These are phyloP conservation scores for Cordyceps militaris DNA, from an alignment of 2,329 filamentous ascomycete species.

Conservation along the genomic window DNA sequence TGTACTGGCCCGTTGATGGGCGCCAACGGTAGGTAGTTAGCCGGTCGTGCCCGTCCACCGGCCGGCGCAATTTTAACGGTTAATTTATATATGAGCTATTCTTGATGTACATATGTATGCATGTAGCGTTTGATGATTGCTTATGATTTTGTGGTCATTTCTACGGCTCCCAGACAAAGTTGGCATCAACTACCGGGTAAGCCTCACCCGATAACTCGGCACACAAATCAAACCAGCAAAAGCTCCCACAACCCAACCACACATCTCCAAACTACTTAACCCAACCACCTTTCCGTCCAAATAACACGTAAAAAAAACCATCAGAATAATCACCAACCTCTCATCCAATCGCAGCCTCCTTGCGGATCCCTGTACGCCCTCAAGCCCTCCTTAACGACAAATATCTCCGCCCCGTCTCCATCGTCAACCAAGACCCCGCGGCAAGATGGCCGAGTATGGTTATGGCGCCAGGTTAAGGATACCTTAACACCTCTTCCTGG, in stretches of 20 bases:
- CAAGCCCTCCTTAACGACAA: not conserved
- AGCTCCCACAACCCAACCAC: not conserved
- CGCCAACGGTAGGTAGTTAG: not conserved
- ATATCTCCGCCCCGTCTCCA: constrained; percentile 7
- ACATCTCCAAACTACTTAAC: not conserved
- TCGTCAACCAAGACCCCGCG: constrained; percentile 10
- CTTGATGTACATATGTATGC: too few relatives aligned
- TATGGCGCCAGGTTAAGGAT: constrained; percentile 31
- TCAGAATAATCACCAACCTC: too few relatives aligned
- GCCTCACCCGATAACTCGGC: not conserved
- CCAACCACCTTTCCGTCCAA: too few relatives aligned
- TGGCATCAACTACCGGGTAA: not conserved
- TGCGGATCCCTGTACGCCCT: not conserved
- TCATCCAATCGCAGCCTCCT: too few relatives aligned
- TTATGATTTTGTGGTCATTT: too few relatives aligned
- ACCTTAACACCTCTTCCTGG: constrained; percentile 26
- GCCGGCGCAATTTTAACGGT: not conserved
- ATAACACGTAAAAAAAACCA: too few relatives aligned
- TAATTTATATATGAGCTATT: not conserved
- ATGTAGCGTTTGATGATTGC: too few relatives aligned
- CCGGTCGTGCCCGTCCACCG: not conserved
- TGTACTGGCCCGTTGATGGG: not conserved
- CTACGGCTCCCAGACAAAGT: too few relatives aligned
- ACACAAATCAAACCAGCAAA: constrained; percentile 1
- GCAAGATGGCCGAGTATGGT: constrained; percentile 31